Percentiles rank a stretch among this genome's conserved stretches.
These are phyloP conservation scores for Priceomyces fermenticarens DNA, from an alignment of 805 yeast genomes.

Conservation along the genomic window DNA sequence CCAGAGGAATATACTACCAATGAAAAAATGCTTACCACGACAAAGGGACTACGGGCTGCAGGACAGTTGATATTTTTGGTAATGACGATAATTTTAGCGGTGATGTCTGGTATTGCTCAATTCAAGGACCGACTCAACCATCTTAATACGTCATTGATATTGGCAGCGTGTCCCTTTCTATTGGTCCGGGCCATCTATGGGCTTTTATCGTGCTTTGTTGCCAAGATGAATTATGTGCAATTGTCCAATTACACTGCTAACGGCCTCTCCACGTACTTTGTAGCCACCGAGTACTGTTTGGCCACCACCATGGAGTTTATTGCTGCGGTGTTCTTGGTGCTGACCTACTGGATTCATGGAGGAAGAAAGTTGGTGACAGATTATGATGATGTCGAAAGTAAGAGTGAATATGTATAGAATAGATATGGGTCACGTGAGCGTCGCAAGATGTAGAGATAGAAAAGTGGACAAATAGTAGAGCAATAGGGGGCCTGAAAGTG, in stretches of 20 bases:
- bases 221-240: constrained; percentile 30
- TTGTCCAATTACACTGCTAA: constrained; percentile 22
- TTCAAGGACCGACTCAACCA: constrained; percentile 17
- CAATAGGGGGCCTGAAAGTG: too few relatives aligned
- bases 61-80: constrained; percentile 33
- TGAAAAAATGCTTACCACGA: not conserved
- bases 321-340: constrained; percentile 11
- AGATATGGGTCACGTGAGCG: too few relatives aligned
- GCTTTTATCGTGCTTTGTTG: constrained; percentile 27
- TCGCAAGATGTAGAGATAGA: too few relatives aligned
- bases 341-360: not conserved
- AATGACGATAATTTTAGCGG: constrained; percentile 17
- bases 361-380: too few relatives aligned
- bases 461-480: too few relatives aligned
- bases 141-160: constrained; percentile 15
- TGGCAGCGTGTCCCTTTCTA: constrained; percentile 28
- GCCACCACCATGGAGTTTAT: constrained; percentile 36
- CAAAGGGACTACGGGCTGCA: constrained; percentile 25
- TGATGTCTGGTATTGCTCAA: constrained; percentile 16
- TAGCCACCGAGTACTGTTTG: constrained; percentile 32
- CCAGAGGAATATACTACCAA: constrained; percentile 10
- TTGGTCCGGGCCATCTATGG: constrained; percentile 36
- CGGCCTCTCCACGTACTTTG: constrained; percentile 21
- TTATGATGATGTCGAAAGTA: too few relatives aligned
- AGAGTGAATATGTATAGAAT: too few relatives aligned